These are phyloP conservation scores for Pyrenochaeta sp. DNA, from an alignment of 2,329 filamentous ascomycete genomes.

Conservation along the genomic window DNA sequence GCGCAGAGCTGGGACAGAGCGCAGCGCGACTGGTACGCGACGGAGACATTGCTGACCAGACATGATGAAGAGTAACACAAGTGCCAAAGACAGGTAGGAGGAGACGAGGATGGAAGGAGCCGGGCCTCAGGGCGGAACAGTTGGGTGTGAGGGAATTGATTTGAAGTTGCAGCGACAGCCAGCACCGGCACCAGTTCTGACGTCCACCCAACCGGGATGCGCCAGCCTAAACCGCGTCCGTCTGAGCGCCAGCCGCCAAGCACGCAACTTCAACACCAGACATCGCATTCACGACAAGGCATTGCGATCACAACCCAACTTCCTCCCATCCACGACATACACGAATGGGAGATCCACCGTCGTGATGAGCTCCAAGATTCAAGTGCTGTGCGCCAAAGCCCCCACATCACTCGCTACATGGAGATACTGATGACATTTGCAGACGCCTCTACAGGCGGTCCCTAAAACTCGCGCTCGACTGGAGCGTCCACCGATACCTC, in stretches of 20 bases:
- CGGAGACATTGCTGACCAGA: conserved; percentile 51
- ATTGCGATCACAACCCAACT: conserved; percentile 37
- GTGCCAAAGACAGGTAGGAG: conserved; percentile 14
- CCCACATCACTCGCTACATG: conserved; percentile 16
- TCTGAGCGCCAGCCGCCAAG: conserved; percentile 35
- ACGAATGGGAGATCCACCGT: conserved; percentile 19
- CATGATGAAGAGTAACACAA: conserved; percentile 33
- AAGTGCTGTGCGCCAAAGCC: conserved; percentile 44
- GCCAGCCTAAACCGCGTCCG: conserved; percentile 31
- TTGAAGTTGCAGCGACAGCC: conserved; percentile 25
- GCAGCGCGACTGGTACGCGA: conserved; percentile 42
- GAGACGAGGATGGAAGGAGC: conserved; percentile 12
- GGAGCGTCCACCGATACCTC: conserved; percentile 89
- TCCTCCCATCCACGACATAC: conserved; percentile 17
- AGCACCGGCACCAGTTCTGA: conserved; percentile 30
- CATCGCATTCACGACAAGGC: conserved; percentile 30
- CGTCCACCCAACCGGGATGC: conserved; percentile 37
- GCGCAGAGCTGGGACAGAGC: conserved; percentile 41
- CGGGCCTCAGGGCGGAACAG: conserved; percentile 15
- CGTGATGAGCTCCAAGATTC: conserved; percentile 52
- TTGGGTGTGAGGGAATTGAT: conserved; percentile 42
- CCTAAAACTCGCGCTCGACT: conserved; percentile 92
- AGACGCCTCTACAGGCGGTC: conserved; percentile 87
- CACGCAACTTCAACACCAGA: conserved; percentile 34
- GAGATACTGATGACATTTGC: conserved; percentile 40